Evolutionary conservation across 139 green algal genomes (phyloP), one percentile per base, ranked within the genome.

Genomic region (Asterochloris erici): DNA sequence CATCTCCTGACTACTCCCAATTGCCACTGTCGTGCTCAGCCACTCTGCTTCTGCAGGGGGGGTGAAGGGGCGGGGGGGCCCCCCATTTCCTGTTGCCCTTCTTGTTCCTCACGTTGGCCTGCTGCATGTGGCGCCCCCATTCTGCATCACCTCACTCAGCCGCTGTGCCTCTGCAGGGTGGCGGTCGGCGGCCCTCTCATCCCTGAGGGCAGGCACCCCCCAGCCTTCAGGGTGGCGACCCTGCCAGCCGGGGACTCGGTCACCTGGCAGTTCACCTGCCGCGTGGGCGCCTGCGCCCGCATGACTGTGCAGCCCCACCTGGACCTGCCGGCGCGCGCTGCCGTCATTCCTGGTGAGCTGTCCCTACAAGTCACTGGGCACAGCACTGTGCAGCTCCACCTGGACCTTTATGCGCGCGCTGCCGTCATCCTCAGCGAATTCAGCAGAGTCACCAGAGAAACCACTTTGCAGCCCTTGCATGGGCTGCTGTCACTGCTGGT

Each of bases 251-350:
- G 79, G 0, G 83, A 81, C n/a, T 24, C 23, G 14, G 63, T 73
- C n/a, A 16, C 62, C 0, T 81, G 76, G 62, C 73, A 73, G 16
- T 23, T 77, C 10, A 74, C n/a, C 47, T 81, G 77, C 79, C 60
- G 68, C 64, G 28, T 87, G 16, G n/a, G 64, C 12, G 79, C n/a
- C 62, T 87, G 81, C 71, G 83, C 73, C n/a, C 63, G 73, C 63
- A 23, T 87, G 21, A 73, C 38, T 14, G 47, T 87, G 27, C 83
- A 87, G 74, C 78, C 83, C 23, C 79, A 79, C 69, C 26, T 87
- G 0, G 17, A 28, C 71, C 73, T 87, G 38, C 83, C 83, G 63
- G 82, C 74, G 61, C 66, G 73, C 21, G 29, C 54, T 24, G 27
- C 64, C 21, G n/a, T 82, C 61, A 19, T 79, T 24, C 68, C 74